Evolutionary conservation across 2,329 filamentous ascomycete genomes (phyloP), one percentile per base, ranked within the genome.

Genomic region (Magnaporthiopsis rhizophila): DNA sequence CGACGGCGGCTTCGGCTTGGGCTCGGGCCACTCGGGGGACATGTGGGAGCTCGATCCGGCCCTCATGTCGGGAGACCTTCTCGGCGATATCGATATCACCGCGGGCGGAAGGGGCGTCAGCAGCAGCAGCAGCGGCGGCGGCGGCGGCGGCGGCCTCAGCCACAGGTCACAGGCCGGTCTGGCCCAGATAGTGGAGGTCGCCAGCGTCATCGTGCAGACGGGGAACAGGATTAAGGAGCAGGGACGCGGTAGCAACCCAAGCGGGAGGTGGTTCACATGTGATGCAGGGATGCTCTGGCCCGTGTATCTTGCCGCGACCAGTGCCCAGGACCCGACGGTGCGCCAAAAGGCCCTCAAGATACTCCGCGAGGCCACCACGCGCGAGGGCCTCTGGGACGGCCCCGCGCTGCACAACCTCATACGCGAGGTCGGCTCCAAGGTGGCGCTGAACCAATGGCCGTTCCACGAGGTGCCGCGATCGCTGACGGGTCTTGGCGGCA

Each of bases 281-380:
- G 65, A 66, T 45, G 34, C 62, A 7, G 65, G 65, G 28, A 61
- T 63, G 36, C 59, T 66, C 18, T 62, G 59, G 24, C 60, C 65
- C 2, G 62, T 70, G 8, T 68, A 65, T 65, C 61, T 69, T 2
- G 65, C 68, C 28, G 67, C 69, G 2, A 59, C 63, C 4, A 58
- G 65, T 9, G 34, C 65, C 3, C 15, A 57, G 28, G 65, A 68
- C 59, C 24, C 63, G 2, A 13, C 30, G 0, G 15, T 65, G 11
- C 68, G 65, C 34, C 26, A 62, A 13, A 38, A 56, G 5, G 68
- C 68, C 7, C 59, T 65, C 0, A 38, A 59, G 11, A 24, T 68
- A n/a, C 63, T 70, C 26, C 58, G 61, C 0, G 63, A 65, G n/a
- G 34, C 45, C 26, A 57, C 57, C 34, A 30, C 62, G 56, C 65